Percentiles rank a stretch among this genome's conserved stretches.
phyloP scores from a whole-genome alignment of 2,329 filamentous ascomycete species.

The Penicillium expansum region DNA sequence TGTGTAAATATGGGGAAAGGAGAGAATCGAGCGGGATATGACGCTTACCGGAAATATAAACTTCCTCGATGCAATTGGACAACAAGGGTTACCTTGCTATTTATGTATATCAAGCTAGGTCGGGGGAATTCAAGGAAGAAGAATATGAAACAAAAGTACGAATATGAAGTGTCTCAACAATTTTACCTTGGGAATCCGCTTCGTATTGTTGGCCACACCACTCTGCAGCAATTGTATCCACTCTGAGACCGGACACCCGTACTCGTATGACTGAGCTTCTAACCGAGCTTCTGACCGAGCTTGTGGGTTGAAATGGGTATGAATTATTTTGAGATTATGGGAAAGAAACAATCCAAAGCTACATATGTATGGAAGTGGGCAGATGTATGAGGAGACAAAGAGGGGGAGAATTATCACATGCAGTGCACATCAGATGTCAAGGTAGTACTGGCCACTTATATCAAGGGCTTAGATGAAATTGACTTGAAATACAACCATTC shows the following conservation, averaged over 20 bases:
- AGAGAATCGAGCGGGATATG: neutral
- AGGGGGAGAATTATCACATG: slow-evolving; percentile 6
- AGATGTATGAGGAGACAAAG: neutral
- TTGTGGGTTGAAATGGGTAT: too few species aligned
- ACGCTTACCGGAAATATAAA: neutral
- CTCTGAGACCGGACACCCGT: neutral
- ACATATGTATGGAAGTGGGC: neutral
- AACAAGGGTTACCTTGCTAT: neutral
- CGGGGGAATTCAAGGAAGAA: neutral
- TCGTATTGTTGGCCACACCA: slow-evolving; percentile 1
- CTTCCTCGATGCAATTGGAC: neutral
- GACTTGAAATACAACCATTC: neutral
- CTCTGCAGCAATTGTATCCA: slow-evolving; percentile 3
- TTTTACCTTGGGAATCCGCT: slow-evolving; percentile 7
- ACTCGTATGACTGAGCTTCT: slow-evolving; percentile 3
- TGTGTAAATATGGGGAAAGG: slow-evolving; percentile 1
- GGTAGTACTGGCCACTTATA: neutral
- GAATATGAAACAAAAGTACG: neutral
- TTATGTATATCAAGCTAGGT: neutral
- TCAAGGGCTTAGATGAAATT: neutral
- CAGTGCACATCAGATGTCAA: neutral
- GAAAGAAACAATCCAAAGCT: neutral
- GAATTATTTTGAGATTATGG: too few species aligned
- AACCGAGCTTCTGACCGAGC: too few species aligned
- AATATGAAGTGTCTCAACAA: neutral